phyloP scores from a whole-genome alignment of 768 basidiomycete genomes.

The Trametes sanguinea region DNA sequence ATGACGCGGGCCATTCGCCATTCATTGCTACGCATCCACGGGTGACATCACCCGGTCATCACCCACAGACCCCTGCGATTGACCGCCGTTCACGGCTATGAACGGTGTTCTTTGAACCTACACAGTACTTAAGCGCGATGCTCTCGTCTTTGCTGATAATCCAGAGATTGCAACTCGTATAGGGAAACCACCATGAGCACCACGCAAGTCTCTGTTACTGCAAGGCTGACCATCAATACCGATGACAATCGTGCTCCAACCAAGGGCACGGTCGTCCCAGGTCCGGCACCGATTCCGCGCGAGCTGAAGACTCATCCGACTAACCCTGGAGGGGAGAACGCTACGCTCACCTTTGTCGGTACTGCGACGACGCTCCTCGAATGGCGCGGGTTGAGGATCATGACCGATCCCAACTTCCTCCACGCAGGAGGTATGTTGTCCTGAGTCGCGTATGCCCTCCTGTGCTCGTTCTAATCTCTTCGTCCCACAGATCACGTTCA shows the following conservation, averaged over 20 bases:
- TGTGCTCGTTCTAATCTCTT: background rate
- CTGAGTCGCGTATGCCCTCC: background rate
- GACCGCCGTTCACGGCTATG: too few species aligned
- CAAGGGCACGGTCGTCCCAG: background rate
- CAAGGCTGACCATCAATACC: background rate
- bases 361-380: constrained; percentile 31
- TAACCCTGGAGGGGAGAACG: constrained; percentile 1
- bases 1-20: too few species aligned
- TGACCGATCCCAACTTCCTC: constrained; percentile 34
- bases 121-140: too few species aligned
- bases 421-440: constrained; percentile 14
- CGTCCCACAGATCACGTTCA: constrained; percentile 31
- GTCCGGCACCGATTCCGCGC: constrained; percentile 3
- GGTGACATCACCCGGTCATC: too few species aligned
- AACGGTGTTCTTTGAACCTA: too few species aligned
- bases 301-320: constrained; percentile 8
- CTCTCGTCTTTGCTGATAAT: constrained; percentile 17
- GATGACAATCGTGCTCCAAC: constrained; percentile 2
- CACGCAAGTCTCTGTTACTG: background rate
- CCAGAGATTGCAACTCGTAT: background rate
- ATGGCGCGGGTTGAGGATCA: constrained; percentile 25
- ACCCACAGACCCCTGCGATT: too few species aligned
- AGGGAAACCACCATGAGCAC: background rate
- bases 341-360: constrained; percentile 17
- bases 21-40: too few species aligned